Percentiles rank a stretch among this genome's conserved stretches.
phyloP scores from a whole-genome alignment of 1,284 basidiomycete species.

The Ustilago shanxiensis region DNA sequence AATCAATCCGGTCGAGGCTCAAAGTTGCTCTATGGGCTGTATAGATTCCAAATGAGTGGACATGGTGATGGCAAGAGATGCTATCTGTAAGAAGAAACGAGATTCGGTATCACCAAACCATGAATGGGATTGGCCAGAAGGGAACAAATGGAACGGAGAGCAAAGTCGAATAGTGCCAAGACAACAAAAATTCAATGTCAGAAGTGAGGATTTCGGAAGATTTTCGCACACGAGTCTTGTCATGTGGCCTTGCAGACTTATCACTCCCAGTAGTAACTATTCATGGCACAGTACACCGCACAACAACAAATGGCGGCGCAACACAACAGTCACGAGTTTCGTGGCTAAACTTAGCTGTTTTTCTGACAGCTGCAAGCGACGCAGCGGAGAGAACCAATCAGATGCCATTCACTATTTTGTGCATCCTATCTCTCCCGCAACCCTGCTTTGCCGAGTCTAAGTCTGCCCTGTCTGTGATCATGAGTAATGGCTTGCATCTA shows the following conservation, averaged over 20 bases:
- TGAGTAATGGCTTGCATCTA: background rate
- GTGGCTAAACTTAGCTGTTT: background rate
- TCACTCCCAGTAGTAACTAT: too few relatives aligned
- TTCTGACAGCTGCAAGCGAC: slow-evolving; percentile 11
- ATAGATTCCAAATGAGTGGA: background rate
- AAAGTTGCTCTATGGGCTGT: slow-evolving; percentile 8
- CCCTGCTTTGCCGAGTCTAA: background rate
- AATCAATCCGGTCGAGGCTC: background rate
- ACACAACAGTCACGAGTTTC: too few relatives aligned
- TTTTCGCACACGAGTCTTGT: background rate
- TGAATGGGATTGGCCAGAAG: background rate
- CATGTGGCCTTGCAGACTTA: slow-evolving; percentile 22
- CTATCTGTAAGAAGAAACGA: background rate
- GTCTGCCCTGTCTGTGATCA: background rate
- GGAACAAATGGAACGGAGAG: background rate
- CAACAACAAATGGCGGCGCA: too few relatives aligned
- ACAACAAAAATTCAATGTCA: too few relatives aligned
- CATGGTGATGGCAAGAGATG: background rate
- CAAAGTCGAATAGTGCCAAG: slow-evolving; percentile 7
- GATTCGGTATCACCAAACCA: too few relatives aligned
- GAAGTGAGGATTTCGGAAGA: background rate
- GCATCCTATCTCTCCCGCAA: background rate
- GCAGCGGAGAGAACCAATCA: slow-evolving; percentile 7
- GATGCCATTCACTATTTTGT: background rate
- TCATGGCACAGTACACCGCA: too few relatives aligned